Percentiles rank a stretch among this genome's conserved stretches.
Evolutionary conservation across 2,329 filamentous ascomycete genomes (phyloP).

Genomic region (Colletotrichum caudatum): DNA sequence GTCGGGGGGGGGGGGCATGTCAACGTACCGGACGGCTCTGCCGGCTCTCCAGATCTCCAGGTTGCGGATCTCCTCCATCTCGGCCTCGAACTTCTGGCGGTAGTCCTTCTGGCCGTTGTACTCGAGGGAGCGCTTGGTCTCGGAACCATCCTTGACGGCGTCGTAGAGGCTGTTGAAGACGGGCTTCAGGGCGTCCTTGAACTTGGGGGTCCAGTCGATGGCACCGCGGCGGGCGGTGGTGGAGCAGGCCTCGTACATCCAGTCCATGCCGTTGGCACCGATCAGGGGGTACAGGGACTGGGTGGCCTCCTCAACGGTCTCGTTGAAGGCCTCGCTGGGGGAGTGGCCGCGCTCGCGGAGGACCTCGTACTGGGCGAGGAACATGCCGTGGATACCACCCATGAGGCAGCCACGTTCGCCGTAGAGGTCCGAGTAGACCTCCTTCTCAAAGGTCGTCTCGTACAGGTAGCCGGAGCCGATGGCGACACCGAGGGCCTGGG

Average conservation of each 20-base stretch:
- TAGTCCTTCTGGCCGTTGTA: conserved; percentile 98
- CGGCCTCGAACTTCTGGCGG: conserved; percentile 95
- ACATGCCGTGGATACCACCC: conserved; percentile 99
- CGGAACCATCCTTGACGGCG: conserved; percentile 87
- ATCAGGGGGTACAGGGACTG: conserved; percentile 98
- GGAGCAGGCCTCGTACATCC: conserved; percentile 99
- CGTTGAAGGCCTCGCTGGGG: conserved; percentile 99
- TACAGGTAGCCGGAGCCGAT: conserved; percentile 99
- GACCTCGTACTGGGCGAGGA: conserved; percentile 99
- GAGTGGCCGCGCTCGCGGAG: conserved; percentile 98
- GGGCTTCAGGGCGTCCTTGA: conserved; percentile 99
- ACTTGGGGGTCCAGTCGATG: conserved; percentile 97
- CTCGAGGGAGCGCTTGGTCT: conserved; percentile 96
- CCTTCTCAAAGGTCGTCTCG: conserved; percentile 99
- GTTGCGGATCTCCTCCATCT: conserved; percentile 98
- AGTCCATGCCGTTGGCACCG: conserved; percentile 98
- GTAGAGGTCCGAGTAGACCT: conserved; percentile 99
- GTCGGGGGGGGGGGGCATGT: conserved; percentile 35
- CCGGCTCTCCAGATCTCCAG: conserved; percentile 99
- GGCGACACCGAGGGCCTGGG: conserved; percentile 94
- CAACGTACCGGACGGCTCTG: conserved; percentile 87
- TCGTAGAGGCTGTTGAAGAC: conserved; percentile 98
- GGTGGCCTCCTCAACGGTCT: conserved; percentile 99
- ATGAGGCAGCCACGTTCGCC: conserved; percentile 99
- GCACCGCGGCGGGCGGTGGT: conserved; percentile 98